Percentiles rank a stretch among this genome's conserved stretches.
Evolutionary conservation across 2,329 filamentous ascomycete genomes (phyloP).

Genomic region (Exophiala sideris): DNA sequence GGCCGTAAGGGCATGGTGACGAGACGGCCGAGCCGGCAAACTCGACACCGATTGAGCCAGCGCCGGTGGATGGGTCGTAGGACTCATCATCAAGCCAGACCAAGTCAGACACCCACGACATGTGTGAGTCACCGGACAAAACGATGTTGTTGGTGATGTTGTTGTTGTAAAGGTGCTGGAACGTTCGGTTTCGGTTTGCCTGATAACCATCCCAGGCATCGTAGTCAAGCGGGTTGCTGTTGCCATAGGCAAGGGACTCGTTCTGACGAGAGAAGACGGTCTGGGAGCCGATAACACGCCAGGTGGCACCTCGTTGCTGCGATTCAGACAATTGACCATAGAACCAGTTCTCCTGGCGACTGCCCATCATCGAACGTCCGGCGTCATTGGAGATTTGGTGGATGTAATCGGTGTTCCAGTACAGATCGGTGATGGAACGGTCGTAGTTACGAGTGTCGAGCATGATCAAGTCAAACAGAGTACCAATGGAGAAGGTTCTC

Average conservation of each 20-base stretch:
- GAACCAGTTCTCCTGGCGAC: slow-evolving; percentile 72
- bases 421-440: slow-evolving; percentile 59
- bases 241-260: slow-evolving; percentile 43
- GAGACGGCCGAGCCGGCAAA: slow-evolving; percentile 66
- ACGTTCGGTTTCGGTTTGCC: slow-evolving; percentile 68
- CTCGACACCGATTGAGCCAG: slow-evolving; percentile 59
- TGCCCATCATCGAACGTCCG: slow-evolving; percentile 67
- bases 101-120: slow-evolving; percentile 61
- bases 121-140: slow-evolving; percentile 67
- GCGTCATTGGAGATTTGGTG: slow-evolving; percentile 63
- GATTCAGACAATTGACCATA: slow-evolving; percentile 59
- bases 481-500: slow-evolving; percentile 64
- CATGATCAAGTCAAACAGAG: slow-evolving; percentile 64
- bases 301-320: slow-evolving; percentile 62
- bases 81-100: slow-evolving; percentile 55
- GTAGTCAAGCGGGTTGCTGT: slow-evolving; percentile 47
- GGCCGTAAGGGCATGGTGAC: slow-evolving; percentile 57
- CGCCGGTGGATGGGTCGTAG: slow-evolving; percentile 54
- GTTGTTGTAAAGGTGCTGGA: slow-evolving; percentile 63
- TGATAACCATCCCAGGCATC: slow-evolving; percentile 66
- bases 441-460: slow-evolving; percentile 69
- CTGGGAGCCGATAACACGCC: slow-evolving; percentile 70
- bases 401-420: slow-evolving; percentile 62
- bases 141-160: slow-evolving; percentile 71
- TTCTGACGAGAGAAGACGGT: slow-evolving; percentile 63